Percentiles rank a stretch among this genome's conserved stretches.
Evolutionary conservation across 2,329 filamentous ascomycete genomes (phyloP).

Genomic region (Talaromyces atroroseus): DNA sequence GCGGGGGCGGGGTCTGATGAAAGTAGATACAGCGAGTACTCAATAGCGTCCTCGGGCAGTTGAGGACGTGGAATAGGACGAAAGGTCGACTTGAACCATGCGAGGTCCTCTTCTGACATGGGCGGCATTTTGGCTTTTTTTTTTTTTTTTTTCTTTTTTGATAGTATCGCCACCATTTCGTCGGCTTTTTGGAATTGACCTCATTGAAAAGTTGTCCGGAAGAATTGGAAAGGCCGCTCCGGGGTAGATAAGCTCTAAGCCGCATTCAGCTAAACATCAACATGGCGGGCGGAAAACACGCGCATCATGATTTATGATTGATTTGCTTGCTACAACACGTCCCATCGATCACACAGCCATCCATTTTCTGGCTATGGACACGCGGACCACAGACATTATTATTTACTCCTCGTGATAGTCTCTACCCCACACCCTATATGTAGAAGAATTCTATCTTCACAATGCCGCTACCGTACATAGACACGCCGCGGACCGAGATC

Average conservation of each 20-base stretch:
- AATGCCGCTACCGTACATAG: constrained; percentile 66
- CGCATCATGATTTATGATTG: constrained; percentile 14
- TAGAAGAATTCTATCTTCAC: constrained; percentile 24
- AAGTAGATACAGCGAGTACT: constrained; percentile 74
- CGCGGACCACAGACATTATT: constrained; percentile 9
- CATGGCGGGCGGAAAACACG: constrained; percentile 20
- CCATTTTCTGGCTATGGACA: constrained; percentile 22
- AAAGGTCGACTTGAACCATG: constrained; percentile 62
- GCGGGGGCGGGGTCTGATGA: constrained; percentile 51
- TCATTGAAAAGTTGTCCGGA: constrained; percentile 8
- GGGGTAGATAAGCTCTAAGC: constrained; percentile 21
- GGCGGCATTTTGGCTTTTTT: constrained; percentile 31
- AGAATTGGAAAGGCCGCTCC: constrained; percentile 1
- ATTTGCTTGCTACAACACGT: constrained; percentile 12
- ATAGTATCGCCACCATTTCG: constrained; percentile 1
- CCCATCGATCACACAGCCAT: not conserved
- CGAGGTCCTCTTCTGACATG: constrained; percentile 52
- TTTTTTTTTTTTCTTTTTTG: no score
- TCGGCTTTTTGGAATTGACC: not conserved
- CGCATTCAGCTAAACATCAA: constrained; percentile 37
- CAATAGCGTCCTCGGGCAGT: constrained; percentile 76
- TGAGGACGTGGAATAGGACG: constrained; percentile 58
- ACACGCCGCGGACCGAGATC: constrained; percentile 77
- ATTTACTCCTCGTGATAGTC: not conserved
- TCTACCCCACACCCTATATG: constrained; percentile 10